Base-by-base conservation (phyloP, 768 basidiomycete species). In the Gymnopilus junonius region DNA sequence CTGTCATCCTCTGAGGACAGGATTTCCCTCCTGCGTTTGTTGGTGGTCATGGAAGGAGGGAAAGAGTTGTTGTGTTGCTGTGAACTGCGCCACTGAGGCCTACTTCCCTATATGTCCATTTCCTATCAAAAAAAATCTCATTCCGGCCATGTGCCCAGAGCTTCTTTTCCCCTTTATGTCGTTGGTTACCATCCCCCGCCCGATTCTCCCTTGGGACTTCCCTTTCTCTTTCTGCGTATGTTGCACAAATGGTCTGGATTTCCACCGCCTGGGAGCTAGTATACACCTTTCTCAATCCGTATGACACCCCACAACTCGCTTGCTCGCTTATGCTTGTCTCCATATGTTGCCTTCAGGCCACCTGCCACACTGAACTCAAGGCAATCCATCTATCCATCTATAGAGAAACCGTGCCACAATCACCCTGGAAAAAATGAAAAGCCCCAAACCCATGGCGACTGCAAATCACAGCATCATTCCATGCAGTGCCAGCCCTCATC, bases 81-180 rank as follows among this genome's bases (percentile, higher is more conserved):
- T 39, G 39, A 46, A 32, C 40, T 58, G 58, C 58, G 58, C 58
- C 58, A 58, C 58, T 46, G 29, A 46, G 21, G 8, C 43, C 32
- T 11, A 39, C 55, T 58, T 58, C 58, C 58, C 58, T 46, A 58
- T 58, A 58, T 46, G 58, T 58, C 56, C 58, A 58, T 58, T 58
- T 46, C 17, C 29, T 32, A 58, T 58, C 58, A 58, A 58, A 58
- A 46, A 56, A 43, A 58, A 58, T 43, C n/a, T 42, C 39, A 31
- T 42, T 42, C 39, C 29, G 56, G 43, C 43, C 43, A 43, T 58
- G 43, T 48, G 43, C 43, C 57, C 58, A 58, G 21, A 21, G 32
- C 43, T 46, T 46, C 45, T 29, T 45, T n/a, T 48, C 58, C 39
- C 40, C 43, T 34, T 43, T 42, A 32, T 42, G 31, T 58, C 56